These are phyloP conservation scores for Calonectria leucothoes DNA, from an alignment of 2,329 filamentous ascomycete species.

Conservation along the genomic window DNA sequence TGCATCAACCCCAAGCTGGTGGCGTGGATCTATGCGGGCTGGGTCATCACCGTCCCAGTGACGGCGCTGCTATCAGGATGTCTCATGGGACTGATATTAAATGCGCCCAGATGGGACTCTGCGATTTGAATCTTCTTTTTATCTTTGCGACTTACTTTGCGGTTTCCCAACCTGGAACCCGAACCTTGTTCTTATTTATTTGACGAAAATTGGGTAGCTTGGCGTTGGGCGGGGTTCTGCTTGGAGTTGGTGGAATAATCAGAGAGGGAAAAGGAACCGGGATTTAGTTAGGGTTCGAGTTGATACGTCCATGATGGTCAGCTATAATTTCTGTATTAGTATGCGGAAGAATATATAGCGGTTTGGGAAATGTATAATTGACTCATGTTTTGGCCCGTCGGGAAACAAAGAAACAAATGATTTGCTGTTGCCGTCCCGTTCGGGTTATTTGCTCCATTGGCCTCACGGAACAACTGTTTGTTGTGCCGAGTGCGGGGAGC, in stretches of 20 bases:
- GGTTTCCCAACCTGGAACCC: not conserved
- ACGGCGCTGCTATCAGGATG: slow-evolving; percentile 62
- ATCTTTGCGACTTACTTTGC: not conserved
- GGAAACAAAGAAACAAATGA: not conserved
- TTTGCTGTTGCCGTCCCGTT: not conserved
- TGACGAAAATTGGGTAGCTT: slow-evolving; percentile 8
- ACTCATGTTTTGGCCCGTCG: not conserved
- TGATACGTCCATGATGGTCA: not conserved
- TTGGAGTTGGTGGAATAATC: slow-evolving; percentile 1
- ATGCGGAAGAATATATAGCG: not conserved
- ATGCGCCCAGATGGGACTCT: slow-evolving; percentile 57
- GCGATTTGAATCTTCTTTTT: not conserved
- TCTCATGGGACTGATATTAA: slow-evolving; percentile 66
- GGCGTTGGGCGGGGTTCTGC: slow-evolving; percentile 24
- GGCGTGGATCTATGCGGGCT: slow-evolving; percentile 60
- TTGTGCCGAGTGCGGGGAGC: not conserved
- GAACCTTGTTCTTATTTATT: not conserved
- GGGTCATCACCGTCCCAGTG: slow-evolving; percentile 64
- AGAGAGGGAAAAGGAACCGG: not conserved
- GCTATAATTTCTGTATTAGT: not conserved
- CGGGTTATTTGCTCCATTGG: not conserved
- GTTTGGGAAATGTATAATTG: not conserved
- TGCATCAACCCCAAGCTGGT: slow-evolving; percentile 62
- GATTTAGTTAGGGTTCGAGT: not conserved
- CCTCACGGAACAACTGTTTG: not conserved